phyloP scores from a whole-genome alignment of 805 yeast species.

The Myxozyma monticola region DNA sequence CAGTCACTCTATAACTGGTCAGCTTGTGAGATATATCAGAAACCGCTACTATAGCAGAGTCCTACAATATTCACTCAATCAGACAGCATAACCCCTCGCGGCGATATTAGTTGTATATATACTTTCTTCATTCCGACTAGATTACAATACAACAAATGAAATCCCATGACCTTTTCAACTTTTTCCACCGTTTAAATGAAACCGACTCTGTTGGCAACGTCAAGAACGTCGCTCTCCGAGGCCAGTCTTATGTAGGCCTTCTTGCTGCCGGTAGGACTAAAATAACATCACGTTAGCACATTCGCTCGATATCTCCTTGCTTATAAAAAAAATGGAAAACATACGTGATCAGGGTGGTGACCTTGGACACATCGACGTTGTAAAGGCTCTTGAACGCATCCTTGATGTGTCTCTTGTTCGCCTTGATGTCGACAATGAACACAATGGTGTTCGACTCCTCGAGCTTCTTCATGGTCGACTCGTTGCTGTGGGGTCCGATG shows the following conservation, averaged over 20 bases:
- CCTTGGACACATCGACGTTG: conserved; percentile 90
- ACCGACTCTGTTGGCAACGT: conserved; percentile 99
- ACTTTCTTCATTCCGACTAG: too few species aligned
- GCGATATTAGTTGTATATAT: too few species aligned
- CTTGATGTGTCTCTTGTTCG: conserved; percentile 99
- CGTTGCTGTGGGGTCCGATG: conserved; percentile 93
- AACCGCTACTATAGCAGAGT: too few species aligned
- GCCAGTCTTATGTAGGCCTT: conserved; percentile 99
- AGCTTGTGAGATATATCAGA: too few species aligned
- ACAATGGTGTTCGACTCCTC: conserved; percentile 99
- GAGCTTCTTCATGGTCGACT: conserved; percentile 98
- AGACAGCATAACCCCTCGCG: too few species aligned
- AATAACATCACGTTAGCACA: conserved; percentile 4
- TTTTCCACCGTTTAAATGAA: conserved; percentile 19
- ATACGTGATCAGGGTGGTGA: conserved; percentile 79
- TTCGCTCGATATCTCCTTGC: not conserved
- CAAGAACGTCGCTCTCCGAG: conserved; percentile 99
- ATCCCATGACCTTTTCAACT: too few species aligned
- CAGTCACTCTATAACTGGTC: too few species aligned
- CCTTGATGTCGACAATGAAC: conserved; percentile 94
- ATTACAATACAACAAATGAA: too few species aligned
- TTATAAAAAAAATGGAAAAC: not conserved
- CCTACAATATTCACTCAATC: too few species aligned
- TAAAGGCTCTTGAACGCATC: conserved; percentile 97
- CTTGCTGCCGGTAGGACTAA: conserved; percentile 99